Evolutionary conservation across 2,329 filamentous ascomycete genomes (phyloP).

Genomic region (Penicillium sp.): DNA sequence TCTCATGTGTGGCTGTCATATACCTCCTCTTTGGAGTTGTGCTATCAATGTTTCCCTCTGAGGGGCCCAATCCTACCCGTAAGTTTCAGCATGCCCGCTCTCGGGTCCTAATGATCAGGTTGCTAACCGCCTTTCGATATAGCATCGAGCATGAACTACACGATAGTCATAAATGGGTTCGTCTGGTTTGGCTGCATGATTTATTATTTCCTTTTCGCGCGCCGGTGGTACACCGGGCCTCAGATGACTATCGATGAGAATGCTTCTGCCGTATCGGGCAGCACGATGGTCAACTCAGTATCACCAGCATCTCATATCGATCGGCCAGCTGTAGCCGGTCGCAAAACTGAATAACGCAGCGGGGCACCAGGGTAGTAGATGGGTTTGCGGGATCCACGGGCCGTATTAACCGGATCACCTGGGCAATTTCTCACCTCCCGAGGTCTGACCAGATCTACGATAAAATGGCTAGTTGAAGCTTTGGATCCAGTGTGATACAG

Average conservation of each 20-base stretch:
- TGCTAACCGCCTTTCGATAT: background rate
- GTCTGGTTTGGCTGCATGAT: slow-evolving; percentile 59
- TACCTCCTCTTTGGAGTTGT: slow-evolving; percentile 60
- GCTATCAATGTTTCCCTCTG: slow-evolving; percentile 61
- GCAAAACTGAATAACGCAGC: background rate
- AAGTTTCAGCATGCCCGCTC: slow-evolving; percentile 17
- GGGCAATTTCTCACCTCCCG: no score
- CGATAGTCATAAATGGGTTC: slow-evolving; percentile 61
- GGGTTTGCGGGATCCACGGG: no score
- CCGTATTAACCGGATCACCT: no score
- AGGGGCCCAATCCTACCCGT: slow-evolving; percentile 56
- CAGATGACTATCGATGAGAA: slow-evolving; percentile 54
- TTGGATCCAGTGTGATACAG: background rate
- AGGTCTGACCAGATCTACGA: no score
- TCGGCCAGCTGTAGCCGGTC: background rate
- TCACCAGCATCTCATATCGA: no score
- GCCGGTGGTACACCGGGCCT: slow-evolving; percentile 64
- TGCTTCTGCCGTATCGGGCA: background rate
- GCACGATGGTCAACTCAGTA: background rate
- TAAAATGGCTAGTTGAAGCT: no score
- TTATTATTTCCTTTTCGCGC: slow-evolving; percentile 60
- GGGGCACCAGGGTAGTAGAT: no score
- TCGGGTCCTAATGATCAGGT: background rate
- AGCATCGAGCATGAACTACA: slow-evolving; percentile 63
- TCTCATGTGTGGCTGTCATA: slow-evolving; percentile 56